Evolutionary conservation across 495 filamentous ascomycete genomes (phyloP).

Genomic region (Aspergillus bertholletiae): DNA sequence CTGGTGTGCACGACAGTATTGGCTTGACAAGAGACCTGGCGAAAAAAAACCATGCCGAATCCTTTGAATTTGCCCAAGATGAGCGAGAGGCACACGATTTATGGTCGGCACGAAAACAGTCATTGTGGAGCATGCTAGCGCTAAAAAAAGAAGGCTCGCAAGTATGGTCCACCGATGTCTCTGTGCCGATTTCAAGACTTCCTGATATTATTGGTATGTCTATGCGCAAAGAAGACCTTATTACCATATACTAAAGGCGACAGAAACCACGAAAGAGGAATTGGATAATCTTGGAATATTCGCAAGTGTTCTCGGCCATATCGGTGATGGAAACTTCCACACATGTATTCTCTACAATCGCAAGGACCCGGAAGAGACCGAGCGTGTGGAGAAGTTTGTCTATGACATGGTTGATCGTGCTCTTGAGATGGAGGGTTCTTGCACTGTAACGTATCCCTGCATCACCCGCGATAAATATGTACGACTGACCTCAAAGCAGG

Average conservation of each 20-base stretch:
- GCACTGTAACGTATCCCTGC: conserved; percentile 52
- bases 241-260: conserved; percentile 4
- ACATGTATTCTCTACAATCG: conserved; percentile 82
- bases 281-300: conserved; percentile 82
- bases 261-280: conserved; percentile 83
- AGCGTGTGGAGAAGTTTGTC: conserved; percentile 73
- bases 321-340: conserved; percentile 92
- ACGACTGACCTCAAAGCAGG: conserved; percentile 34
- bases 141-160: conserved; percentile 55
- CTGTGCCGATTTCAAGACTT: conserved; percentile 80
- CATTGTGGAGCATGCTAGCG: conserved; percentile 63
- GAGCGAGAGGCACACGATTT: conserved; percentile 69
- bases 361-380: conserved; percentile 59
- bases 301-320: conserved; percentile 79
- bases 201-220: conserved; percentile 74
- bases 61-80: conserved; percentile 76
- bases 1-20: conserved; percentile 80
- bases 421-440: conserved; percentile 90
- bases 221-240: background rate
- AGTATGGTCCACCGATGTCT: conserved; percentile 79
- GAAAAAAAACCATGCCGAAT: conserved; percentile 53
- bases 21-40: conserved; percentile 65
- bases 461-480: background rate
- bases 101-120: conserved; percentile 86
- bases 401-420: conserved; percentile 86